A percentile compares a stretch with the other conserved stretches of the same genome.
Conservation (phyloP, 495 filamentous ascomycete genomes). For the Penicillium nucicola region DNA sequence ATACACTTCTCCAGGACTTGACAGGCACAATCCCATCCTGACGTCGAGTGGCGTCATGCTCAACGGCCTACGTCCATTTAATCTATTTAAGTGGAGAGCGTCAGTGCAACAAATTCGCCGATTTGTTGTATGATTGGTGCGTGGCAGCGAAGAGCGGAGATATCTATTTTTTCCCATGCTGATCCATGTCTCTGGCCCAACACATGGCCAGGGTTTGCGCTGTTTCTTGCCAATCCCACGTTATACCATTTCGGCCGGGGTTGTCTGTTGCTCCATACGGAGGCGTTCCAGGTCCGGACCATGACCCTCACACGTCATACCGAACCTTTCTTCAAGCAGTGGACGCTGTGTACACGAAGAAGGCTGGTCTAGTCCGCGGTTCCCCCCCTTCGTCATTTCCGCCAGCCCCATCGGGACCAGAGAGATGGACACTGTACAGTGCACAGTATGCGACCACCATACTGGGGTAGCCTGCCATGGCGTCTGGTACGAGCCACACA, state of each 20-base stretch:
- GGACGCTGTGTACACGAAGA: too few relatives aligned
- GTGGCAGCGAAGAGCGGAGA: background rate
- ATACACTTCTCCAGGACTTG: too few relatives aligned
- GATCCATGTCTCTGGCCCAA: background rate
- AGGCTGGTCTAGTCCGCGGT: background rate
- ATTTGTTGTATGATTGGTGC: constrained; percentile 12
- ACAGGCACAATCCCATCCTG: background rate
- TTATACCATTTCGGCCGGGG: background rate
- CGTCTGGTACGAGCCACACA: constrained; percentile 2
- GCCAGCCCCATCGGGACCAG: too few relatives aligned
- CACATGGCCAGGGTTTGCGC: background rate
- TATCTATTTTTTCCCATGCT: constrained; percentile 1
- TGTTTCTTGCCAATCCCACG: background rate
- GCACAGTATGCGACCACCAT: too few relatives aligned
- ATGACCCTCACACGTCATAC: constrained; percentile 17
- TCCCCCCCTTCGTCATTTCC: constrained; percentile 4
- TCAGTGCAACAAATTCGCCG: constrained; percentile 12
- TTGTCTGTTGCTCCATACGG: constrained; percentile 6
- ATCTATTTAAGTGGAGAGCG: constrained; percentile 21
- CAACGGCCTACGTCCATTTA: constrained; percentile 22
- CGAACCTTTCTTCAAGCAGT: background rate
- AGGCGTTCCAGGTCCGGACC: constrained; percentile 11
- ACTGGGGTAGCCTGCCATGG: background rate
- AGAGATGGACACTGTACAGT: too few relatives aligned
- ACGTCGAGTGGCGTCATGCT: constrained; percentile 19